Evolutionary conservation across 345 rosid species (phyloP), one percentile per base, ranked within the genome.

Genomic region (Eucalyptus paniculata): DNA sequence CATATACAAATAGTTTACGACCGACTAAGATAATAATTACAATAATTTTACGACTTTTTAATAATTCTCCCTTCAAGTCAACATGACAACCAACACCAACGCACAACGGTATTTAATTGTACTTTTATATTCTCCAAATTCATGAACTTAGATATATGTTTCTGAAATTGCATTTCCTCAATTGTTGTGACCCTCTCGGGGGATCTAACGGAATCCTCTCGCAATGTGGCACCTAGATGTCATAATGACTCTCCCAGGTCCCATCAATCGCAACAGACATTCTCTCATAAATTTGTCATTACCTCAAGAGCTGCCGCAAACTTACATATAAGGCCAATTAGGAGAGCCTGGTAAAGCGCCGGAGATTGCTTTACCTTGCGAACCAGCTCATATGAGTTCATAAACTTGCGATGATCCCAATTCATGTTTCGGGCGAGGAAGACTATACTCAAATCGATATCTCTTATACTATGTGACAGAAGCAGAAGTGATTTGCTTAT

Each of bases 11-110:
- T 19, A 53, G 10, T 53, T 53, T 19, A 53, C 0, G 1, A 53
- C 1, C 19, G 0, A 53, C 7, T 53, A 7, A 53, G 0, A n/a
- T n/a, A 0, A 53, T 53, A 7, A 53, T 19, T 53, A 0, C 0
- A 19, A 53, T 53, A 53, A 53, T 53, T 53, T 53, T 3, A 19
- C 7, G 2, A 53, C 1, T 19, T 53, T 53, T 53, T 53, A 53
- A 53, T 53, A 53, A 53, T 53, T 53, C 10, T 19, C 24, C 56
- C 56, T 19, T 0, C 62, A 54, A 0, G 1, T 54, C 5, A 21
- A 56, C 28, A 9, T 0, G 6, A 24, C 62, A 56, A 56, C 62
- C 62, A 23, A 23, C 28, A 56, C 2, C 60, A 9, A 8, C 1
- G 60, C 60, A 4, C 6, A 65, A n/a, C 3, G 6, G 11, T 15